Evolutionary conservation across 495 filamentous ascomycete species (phyloP), one percentile per base, ranked within the genome.

Genomic region (Daldinia bambusicola): DNA sequence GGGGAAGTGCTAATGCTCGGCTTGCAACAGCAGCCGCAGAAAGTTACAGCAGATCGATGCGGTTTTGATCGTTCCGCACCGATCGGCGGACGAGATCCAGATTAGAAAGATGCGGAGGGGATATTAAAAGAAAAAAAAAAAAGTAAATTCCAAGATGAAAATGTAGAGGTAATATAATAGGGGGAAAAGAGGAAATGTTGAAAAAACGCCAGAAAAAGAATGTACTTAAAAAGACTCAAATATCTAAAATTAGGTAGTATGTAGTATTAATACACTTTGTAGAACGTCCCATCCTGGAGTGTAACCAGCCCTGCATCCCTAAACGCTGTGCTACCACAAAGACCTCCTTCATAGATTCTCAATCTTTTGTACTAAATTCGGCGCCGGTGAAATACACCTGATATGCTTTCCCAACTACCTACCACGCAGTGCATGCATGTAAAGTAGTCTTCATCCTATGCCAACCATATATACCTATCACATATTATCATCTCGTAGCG

Each of bases 1-100:
- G 45, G 58, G 65, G 36, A 68, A 41, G 55, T 32, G 16, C 8
- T 53, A 61, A 22, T 14, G 26, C 34, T 63, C n/a, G 31, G 60
- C 45, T 41, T n/a, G 38, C 62, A 52, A 50, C 61, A 48, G 53
- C 52, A 34, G 31, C 55, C n/a, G n/a, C n/a, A n/a, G n/a, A n/a
- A n/a, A n/a, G n/a, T n/a, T 63, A 41, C 59, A 69, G 58, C 26
- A 57, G 66, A 63, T 69, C 66, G 66, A 63, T 32, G 53, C 53
- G 22, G n/a, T 45, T 45, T 69, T 53, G 66, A 53, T 22, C 55
- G 8, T 48, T 55, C 55, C 60, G 66, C 53, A 58, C 22, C 12
- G 58, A 36, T n/a, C 55, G 38, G 53, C 40, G 31, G 52, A 51
- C 53, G 18, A 58, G 51, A 68, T 43, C 51, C 6, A 56, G 32